These are phyloP conservation scores for Gynostemma pentaphyllum DNA, from an alignment of 306 rosid species.

Conservation along the genomic window DNA sequence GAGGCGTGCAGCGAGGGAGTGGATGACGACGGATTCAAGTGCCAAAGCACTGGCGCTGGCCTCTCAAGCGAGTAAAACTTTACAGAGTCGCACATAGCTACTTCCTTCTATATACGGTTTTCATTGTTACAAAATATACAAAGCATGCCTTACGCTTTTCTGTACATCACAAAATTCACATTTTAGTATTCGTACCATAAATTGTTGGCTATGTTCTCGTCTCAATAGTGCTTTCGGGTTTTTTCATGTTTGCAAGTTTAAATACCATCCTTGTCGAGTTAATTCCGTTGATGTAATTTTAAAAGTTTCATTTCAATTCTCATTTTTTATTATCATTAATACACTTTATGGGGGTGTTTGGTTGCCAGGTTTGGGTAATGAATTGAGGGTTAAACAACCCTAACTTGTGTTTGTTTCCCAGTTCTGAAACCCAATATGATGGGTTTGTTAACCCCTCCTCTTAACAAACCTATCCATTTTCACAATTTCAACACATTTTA, in stretches of 20 bases:
- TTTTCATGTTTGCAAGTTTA: not conserved
- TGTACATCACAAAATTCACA: not conserved
- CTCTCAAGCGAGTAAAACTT: conserved; percentile 54
- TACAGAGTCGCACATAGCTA: conserved; percentile 16
- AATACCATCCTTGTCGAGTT: no score
- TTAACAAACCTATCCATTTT: no score
- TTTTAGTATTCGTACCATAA: not conserved
- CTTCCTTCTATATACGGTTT: not conserved
- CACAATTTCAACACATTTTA: no score
- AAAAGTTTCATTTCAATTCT: no score
- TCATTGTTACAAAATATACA: not conserved
- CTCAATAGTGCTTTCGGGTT: not conserved
- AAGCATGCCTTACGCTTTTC: not conserved
- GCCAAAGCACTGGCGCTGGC: conserved; percentile 71
- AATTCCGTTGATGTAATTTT: no score
- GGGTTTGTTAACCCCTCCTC: no score
- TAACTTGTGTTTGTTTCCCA: no score
- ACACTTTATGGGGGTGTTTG: no score
- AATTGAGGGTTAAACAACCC: no score
- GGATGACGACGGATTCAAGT: conserved; percentile 48
- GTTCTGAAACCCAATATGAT: no score
- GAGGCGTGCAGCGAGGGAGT: conserved; percentile 66
- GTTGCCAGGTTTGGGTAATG: no score
- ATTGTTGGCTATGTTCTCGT: not conserved
- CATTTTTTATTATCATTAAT: no score